Conservation (phyloP, 768 basidiomycete species). For the Boletus vinaceobasis region DNA sequence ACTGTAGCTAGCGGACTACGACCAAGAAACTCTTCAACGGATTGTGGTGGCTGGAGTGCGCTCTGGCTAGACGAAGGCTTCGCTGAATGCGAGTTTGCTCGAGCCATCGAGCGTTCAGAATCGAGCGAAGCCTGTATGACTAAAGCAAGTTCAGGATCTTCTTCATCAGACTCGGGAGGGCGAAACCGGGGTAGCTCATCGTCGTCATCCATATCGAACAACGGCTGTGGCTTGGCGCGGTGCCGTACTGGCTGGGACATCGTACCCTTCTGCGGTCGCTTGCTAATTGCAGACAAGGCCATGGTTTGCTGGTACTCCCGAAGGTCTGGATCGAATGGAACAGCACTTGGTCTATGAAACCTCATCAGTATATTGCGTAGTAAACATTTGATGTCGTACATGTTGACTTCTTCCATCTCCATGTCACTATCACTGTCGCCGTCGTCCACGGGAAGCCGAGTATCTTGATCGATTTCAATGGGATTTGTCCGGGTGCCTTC, state of each 20-base stretch:
- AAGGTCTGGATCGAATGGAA: slow-evolving; percentile 55
- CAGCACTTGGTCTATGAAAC: slow-evolving; percentile 29
- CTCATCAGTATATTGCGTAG: slow-evolving; percentile 7
- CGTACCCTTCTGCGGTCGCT: slow-evolving; percentile 40
- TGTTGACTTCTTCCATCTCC: slow-evolving; percentile 80
- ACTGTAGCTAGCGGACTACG: background rate
- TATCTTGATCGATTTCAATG: slow-evolving; percentile 78
- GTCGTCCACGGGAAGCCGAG: slow-evolving; percentile 34
- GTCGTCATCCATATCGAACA: slow-evolving; percentile 56
- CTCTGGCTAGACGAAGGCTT: slow-evolving; percentile 6
- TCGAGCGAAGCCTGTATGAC: slow-evolving; percentile 65
- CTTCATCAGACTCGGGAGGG: slow-evolving; percentile 35
- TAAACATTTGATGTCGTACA: slow-evolving; percentile 43
- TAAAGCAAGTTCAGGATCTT: slow-evolving; percentile 55
- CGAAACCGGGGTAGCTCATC: slow-evolving; percentile 32
- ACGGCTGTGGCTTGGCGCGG: slow-evolving; percentile 37
- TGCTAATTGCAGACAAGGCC: slow-evolving; percentile 58
- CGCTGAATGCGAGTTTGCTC: background rate
- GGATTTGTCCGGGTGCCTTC: slow-evolving; percentile 82
- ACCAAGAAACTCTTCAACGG: background rate
- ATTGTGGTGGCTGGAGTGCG: slow-evolving; percentile 4
- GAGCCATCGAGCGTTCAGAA: slow-evolving; percentile 3
- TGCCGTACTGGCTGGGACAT: slow-evolving; percentile 29
- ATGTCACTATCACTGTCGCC: slow-evolving; percentile 48
- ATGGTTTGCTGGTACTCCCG: slow-evolving; percentile 57